A percentile compares a stretch with the other conserved stretches of the same genome.
These are phyloP conservation scores for Geranium brycei DNA, from an alignment of 345 rosid genomes.

Conservation along the genomic window DNA sequence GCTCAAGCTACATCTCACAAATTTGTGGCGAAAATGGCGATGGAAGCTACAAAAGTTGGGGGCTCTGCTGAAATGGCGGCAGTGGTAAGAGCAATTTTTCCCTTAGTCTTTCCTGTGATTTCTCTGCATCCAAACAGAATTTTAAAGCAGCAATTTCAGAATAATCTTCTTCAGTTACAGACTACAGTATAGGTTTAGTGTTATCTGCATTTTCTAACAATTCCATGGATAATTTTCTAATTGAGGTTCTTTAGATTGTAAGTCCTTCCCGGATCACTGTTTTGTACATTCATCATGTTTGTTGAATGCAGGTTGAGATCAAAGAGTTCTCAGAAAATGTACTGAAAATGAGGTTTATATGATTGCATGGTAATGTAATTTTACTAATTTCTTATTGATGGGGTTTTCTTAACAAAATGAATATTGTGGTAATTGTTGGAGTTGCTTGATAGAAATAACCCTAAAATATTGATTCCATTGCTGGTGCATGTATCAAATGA, in stretches of 20 bases:
- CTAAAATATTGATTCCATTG: background rate
- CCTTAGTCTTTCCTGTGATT: background rate
- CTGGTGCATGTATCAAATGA: background rate
- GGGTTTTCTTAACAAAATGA: background rate
- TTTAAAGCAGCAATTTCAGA: background rate
- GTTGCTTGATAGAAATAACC: too few relatives aligned
- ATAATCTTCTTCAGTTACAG: background rate
- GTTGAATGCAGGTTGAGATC: background rate
- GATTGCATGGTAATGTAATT: background rate
- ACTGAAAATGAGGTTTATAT: background rate
- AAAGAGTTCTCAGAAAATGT: background rate
- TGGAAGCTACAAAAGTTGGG: background rate
- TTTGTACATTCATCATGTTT: too few relatives aligned
- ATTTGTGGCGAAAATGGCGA: background rate
- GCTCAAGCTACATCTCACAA: background rate
- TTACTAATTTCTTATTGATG: background rate
- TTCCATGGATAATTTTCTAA: background rate
- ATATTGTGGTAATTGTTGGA: background rate
- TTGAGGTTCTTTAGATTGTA: too few relatives aligned
- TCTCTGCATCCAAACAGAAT: background rate
- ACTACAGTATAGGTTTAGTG: too few relatives aligned
- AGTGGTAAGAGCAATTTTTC: background rate
- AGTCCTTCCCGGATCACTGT: background rate
- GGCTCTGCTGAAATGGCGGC: background rate
- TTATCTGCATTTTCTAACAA: background rate